These are phyloP conservation scores for Exophiala mesophila DNA, from an alignment of 2,329 filamentous ascomycete species.

Conservation along the genomic window DNA sequence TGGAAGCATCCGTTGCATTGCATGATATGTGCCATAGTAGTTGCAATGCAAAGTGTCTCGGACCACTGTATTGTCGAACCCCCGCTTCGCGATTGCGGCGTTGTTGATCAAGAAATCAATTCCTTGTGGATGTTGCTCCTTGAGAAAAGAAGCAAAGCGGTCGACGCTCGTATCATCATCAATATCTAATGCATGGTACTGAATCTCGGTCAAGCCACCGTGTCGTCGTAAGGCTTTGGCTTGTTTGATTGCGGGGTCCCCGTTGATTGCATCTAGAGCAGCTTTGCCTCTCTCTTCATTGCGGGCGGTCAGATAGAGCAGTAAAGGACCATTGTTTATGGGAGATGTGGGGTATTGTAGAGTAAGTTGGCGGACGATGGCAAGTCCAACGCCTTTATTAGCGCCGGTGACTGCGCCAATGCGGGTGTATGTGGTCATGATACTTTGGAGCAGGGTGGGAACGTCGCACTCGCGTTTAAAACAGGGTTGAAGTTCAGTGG, in stretches of 20 bases:
- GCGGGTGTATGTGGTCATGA: conserved; percentile 30
- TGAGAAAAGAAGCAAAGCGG: conserved; percentile 39
- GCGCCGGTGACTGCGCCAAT: conserved; percentile 53
- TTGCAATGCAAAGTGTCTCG: conserved; percentile 47
- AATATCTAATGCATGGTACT: conserved; percentile 47
- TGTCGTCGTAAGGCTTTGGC: conserved; percentile 42
- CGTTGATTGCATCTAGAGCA: conserved; percentile 41
- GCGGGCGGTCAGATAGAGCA: conserved; percentile 52
- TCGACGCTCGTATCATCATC: conserved; percentile 42
- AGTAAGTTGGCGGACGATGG: conserved; percentile 51
- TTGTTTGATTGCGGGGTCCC: conserved; percentile 42
- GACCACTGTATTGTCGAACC: conserved; percentile 46
- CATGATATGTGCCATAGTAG: conserved; percentile 49
- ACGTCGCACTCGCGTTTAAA: too few species aligned
- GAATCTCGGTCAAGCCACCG: conserved; percentile 44
- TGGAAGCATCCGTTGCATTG: conserved; percentile 43
- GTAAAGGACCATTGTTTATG: conserved; percentile 43
- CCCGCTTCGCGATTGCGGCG: conserved; percentile 46
- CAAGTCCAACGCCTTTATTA: conserved; percentile 47
- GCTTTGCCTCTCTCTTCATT: conserved; percentile 45
- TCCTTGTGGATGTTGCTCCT: conserved; percentile 43
- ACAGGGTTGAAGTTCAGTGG: too few species aligned
- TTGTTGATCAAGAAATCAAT: conserved; percentile 54
- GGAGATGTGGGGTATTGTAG: conserved; percentile 49
- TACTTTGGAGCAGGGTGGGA: too few species aligned